Percentiles rank a stretch among this genome's conserved stretches.
phyloP scores from a whole-genome alignment of 2,329 filamentous ascomycete species.

The Dactylellina sp. region DNA sequence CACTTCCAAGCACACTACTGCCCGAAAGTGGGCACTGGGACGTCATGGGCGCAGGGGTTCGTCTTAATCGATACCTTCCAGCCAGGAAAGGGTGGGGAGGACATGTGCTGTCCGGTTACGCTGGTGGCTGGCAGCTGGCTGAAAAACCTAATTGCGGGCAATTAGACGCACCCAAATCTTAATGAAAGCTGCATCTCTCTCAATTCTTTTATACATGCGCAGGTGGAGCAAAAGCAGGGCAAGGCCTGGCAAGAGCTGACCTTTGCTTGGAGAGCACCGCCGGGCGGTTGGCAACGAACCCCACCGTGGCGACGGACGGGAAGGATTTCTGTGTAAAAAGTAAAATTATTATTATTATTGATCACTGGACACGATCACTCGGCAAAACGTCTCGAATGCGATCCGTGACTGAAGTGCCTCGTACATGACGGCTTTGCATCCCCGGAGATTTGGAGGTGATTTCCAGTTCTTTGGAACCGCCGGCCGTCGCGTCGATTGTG shows the following conservation, averaged over 20 bases:
- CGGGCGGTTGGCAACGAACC: conserved; percentile 22
- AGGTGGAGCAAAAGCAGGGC: conserved; percentile 3
- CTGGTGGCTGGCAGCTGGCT: conserved; percentile 50
- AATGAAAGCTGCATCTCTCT: conserved; percentile 29
- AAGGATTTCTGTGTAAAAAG: conserved; percentile 10
- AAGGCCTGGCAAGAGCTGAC: conserved; percentile 20
- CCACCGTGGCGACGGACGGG: conserved; percentile 21
- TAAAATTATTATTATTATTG: conserved; percentile 45
- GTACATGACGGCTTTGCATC: conserved; percentile 13
- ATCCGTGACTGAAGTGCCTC: conserved; percentile 10
- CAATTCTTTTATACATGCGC: conserved; percentile 3
- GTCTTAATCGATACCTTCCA: conserved; percentile 47
- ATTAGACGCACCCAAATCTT: conserved; percentile 54
- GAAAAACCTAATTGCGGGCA: conserved; percentile 48
- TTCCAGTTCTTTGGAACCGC: conserved; percentile 53
- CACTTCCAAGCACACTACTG: conserved; percentile 34
- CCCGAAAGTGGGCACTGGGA: conserved; percentile 52
- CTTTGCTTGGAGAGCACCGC: conserved; percentile 28
- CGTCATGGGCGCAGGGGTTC: conserved; percentile 53
- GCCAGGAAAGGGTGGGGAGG: conserved; percentile 39
- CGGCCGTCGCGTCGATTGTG: conserved; percentile 3
- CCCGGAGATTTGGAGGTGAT: conserved; percentile 53
- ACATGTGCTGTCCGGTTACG: conserved; percentile 56
- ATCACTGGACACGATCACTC: conserved; percentile 24
- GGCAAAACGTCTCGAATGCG: conserved; percentile 18